Base-by-base conservation (phyloP, 208 protist species). In the Acanthamoeba healyi region DNA sequence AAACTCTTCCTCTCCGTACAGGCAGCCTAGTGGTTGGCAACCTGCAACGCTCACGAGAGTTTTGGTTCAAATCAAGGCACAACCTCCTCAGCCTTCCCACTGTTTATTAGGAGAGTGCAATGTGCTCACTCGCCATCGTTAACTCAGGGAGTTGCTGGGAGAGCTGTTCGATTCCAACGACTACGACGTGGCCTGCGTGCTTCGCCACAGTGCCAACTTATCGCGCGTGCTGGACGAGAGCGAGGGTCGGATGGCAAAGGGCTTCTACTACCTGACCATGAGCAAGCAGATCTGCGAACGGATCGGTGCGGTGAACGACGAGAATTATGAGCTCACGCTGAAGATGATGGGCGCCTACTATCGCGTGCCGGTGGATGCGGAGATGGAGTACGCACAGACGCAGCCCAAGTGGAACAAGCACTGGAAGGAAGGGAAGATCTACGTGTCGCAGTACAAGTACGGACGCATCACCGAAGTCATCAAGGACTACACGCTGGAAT, bases 201-300 rank as follows among this genome's bases (percentile, higher is more conserved):
- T 79, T 38, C 70, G 70, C 7, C 32, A 79, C 70, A 42, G 70
- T 32, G 10, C 70, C 24, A 38, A 79, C 70, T 4, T 79, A 3
- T 42, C 32, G 29, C 29, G 70, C 7, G 70, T 79, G 38, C 26
- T 79, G 15, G 70, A 42, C 36, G 70, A 79, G 36, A 12, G 36
- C 36, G 70, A 79, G 38, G 70, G 10, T 9, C 70, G 70, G 36
- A 42, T 42, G 70, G 38, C 70, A 5, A 79, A 38, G 29, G 70
- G 70, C 36, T 24, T 79, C 24, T 79, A 79, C 70, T 79, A 79
- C 38, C 70, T 79, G 70, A 79, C 70, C 36, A 4, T 79, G 17
- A 79, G 70, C 70, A 79, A 79, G 70, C 70, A 79, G 70, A 79
- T 79, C 7, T 44, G 14, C 36, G 70, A 79, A 24, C 70, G 38